Percentiles rank a stretch among this genome's conserved stretches.
These are phyloP conservation scores for Thelephora terrestris DNA, from an alignment of 1,284 basidiomycete species.

Conservation along the genomic window DNA sequence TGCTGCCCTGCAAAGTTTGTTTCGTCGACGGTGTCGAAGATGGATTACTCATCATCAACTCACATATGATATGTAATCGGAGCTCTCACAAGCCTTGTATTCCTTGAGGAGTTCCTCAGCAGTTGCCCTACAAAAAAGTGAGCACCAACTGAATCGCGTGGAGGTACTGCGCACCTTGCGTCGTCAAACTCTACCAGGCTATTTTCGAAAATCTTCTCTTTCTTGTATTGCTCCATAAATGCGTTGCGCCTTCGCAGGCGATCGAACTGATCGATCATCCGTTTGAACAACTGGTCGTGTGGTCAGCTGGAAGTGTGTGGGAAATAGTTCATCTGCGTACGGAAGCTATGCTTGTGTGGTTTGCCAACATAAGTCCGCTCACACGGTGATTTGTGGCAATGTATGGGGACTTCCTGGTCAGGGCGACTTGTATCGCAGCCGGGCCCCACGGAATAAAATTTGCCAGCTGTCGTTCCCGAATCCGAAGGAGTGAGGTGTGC, in stretches of 20 bases:
- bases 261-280: conserved; percentile 95
- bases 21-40: too few species aligned
- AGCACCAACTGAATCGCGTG: not conserved
- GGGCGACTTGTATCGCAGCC: conserved; percentile 94
- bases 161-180: conserved; percentile 52
- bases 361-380: conserved; percentile 97
- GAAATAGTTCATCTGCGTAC: conserved; percentile 35
- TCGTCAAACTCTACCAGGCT: conserved; percentile 92
- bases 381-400: conserved; percentile 85
- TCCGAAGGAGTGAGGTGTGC: conserved; percentile 94
- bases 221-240: conserved; percentile 96
- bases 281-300: conserved; percentile 75
- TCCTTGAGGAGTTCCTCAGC: conserved; percentile 83
- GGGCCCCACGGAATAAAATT: conserved; percentile 99
- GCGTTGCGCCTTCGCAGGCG: conserved; percentile 83
- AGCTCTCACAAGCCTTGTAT: conserved; percentile 87
- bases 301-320: not conserved
- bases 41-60: conserved; percentile 16
- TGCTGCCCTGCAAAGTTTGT: too few species aligned
- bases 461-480: conserved; percentile 92
- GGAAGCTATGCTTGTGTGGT: conserved; percentile 95
- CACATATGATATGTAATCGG: conserved; percentile 83
- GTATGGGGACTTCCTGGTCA: conserved; percentile 88
- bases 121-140: conserved; percentile 45
- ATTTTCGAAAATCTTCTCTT: conserved; percentile 90